Percentiles rank a stretch among this genome's conserved stretches.
phyloP scores from a whole-genome alignment of 1,139 yeast species.

The Zygosaccharomyces pseudobailii region DNA sequence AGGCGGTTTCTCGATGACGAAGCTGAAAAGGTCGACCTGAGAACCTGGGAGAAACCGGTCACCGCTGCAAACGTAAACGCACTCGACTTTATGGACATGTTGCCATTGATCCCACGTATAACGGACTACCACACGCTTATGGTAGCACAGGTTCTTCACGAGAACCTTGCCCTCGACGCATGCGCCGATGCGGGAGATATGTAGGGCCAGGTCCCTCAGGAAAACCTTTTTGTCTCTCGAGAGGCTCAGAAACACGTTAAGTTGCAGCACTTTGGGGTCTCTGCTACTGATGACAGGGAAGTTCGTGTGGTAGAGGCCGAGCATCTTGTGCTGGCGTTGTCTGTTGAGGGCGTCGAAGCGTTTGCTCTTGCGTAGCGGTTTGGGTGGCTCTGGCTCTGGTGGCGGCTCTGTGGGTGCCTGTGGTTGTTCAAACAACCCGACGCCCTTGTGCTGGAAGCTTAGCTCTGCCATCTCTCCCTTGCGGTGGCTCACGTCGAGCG shows the following conservation, averaged over 20 bases:
- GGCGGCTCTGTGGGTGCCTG: neutral
- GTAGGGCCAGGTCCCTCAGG: slow-evolving; percentile 30
- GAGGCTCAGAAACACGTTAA: slow-evolving; percentile 29
- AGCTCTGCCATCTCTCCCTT: slow-evolving; percentile 19
- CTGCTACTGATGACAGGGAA: slow-evolving; percentile 31
- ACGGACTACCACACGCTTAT: slow-evolving; percentile 28
- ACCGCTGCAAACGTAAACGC: slow-evolving; percentile 30
- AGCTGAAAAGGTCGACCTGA: slow-evolving; percentile 32
- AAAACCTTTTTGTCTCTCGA: slow-evolving; percentile 27
- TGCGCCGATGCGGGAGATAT: slow-evolving; percentile 15
- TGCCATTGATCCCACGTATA: slow-evolving; percentile 33
- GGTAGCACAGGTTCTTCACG: slow-evolving; percentile 31
- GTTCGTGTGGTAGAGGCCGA: slow-evolving; percentile 27
- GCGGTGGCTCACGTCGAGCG: slow-evolving; percentile 24
- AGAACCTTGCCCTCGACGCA: slow-evolving; percentile 26
- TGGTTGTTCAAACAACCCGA: slow-evolving; percentile 8
- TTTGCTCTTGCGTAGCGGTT: slow-evolving; percentile 2
- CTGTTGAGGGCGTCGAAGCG: slow-evolving; percentile 1
- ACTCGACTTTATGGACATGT: slow-evolving; percentile 28
- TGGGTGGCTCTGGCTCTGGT: neutral
- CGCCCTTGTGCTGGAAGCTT: slow-evolving; percentile 19
- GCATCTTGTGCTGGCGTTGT: slow-evolving; percentile 11
- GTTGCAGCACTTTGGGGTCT: slow-evolving; percentile 29
- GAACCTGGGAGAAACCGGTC: slow-evolving; percentile 30
- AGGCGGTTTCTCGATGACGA: slow-evolving; percentile 27